These are phyloP conservation scores for Leccinum aurantiacum DNA, from an alignment of 768 basidiomycete genomes.

Conservation along the genomic window DNA sequence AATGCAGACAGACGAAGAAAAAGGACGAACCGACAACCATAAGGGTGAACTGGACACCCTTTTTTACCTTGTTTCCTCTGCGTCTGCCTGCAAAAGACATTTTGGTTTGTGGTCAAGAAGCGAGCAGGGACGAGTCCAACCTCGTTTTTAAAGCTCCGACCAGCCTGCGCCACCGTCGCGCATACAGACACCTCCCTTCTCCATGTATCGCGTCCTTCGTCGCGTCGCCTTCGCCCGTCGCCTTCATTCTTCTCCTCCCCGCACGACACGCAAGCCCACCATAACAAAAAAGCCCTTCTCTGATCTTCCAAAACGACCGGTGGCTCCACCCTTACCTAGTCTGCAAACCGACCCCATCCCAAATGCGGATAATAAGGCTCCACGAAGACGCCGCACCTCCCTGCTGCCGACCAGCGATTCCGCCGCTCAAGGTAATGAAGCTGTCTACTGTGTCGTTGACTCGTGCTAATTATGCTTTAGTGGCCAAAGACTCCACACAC, in stretches of 20 bases:
- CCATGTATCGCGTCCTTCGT: constrained; percentile 11
- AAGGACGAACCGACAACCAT: constrained; percentile 89
- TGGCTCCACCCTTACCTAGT: background rate
- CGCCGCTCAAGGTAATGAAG: constrained; percentile 8
- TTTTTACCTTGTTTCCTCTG: constrained; percentile 94
- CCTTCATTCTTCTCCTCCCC: constrained; percentile 11
- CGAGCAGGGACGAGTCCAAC: constrained; percentile 35
- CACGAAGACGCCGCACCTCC: constrained; percentile 2
- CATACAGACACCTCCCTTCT: constrained; percentile 17
- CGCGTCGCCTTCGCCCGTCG: constrained; percentile 11
- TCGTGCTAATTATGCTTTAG: background rate
- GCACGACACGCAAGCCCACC: constrained; percentile 3
- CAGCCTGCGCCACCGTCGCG: constrained; percentile 34
- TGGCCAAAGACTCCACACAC: constrained; percentile 1
- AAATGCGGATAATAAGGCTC: background rate
- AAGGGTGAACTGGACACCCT: constrained; percentile 96
- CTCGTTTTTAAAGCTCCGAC: constrained; percentile 36
- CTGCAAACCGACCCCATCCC: background rate
- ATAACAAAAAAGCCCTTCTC: constrained; percentile 51
- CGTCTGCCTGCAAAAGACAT: constrained; percentile 88
- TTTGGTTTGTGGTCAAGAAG: constrained; percentile 35
- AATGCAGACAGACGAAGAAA: background rate
- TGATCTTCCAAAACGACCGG: constrained; percentile 53
- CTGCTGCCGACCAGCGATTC: background rate
- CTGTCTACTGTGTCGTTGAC: background rate